Evolutionary conservation across 106 monocot genomes (phyloP).

Genomic region (Amphibolis antarctica): DNA sequence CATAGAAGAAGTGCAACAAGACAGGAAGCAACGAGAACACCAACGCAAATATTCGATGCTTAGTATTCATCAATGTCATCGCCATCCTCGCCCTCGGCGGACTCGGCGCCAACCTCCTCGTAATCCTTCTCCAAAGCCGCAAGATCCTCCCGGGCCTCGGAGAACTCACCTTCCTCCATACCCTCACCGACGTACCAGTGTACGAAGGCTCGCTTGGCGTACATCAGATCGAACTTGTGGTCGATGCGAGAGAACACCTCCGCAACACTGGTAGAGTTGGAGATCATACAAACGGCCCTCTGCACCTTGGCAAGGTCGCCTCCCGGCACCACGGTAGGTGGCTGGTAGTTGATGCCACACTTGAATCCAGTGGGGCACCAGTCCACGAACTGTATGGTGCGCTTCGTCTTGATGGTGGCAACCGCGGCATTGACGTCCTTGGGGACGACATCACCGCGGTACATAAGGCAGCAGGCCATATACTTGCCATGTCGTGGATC

Average conservation of each 20-base stretch:
- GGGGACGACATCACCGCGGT: slow-evolving; percentile 49
- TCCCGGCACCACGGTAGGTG: no score
- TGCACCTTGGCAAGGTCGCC: slow-evolving; percentile 70
- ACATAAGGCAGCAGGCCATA: slow-evolving; percentile 31
- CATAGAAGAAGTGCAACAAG: no score
- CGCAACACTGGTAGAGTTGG: slow-evolving; percentile 68
- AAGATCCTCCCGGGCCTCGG: slow-evolving; percentile 45
- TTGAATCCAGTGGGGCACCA: slow-evolving; percentile 78
- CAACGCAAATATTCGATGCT: no score
- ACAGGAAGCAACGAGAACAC: no score
- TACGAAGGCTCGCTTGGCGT: slow-evolving; percentile 18
- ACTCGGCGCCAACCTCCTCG: slow-evolving; percentile 64
- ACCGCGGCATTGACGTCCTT: no score
- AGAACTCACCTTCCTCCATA: slow-evolving; percentile 13
- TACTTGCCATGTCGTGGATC: slow-evolving; percentile 17
- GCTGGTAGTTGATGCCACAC: no score
- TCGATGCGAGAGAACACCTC: slow-evolving; percentile 71
- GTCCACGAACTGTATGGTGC: slow-evolving; percentile 58
- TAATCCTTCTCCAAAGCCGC: slow-evolving; percentile 71
- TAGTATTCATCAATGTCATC: slow-evolving; percentile 9
- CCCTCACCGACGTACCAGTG: slow-evolving; percentile 16
- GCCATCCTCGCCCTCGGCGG: slow-evolving; percentile 20
- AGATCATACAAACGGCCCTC: slow-evolving; percentile 77
- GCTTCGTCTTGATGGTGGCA: slow-evolving; percentile 53
- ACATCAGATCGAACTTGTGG: slow-evolving; percentile 78